phyloP scores from a whole-genome alignment of 345 rosid species.

The Erodium maritimum region DNA sequence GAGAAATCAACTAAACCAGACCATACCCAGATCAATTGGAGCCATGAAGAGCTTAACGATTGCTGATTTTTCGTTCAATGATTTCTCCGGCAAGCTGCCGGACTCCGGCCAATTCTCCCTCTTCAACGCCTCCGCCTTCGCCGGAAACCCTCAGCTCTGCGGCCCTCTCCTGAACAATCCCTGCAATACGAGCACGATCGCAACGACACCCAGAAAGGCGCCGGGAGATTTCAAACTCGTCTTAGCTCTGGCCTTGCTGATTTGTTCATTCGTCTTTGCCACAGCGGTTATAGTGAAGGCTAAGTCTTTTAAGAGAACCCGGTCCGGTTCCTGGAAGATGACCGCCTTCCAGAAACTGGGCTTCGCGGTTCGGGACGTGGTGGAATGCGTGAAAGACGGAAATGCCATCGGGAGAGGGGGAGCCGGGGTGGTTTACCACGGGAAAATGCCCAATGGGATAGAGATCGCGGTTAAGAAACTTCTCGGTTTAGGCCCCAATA shows the following conservation, averaged over 20 bases:
- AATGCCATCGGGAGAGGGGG: conserved; percentile 86
- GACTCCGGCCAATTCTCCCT: conserved; percentile 59
- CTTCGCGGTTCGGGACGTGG: conserved; percentile 52
- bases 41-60: conserved; percentile 66
- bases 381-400: conserved; percentile 86
- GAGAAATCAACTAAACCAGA: conserved; percentile 55
- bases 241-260: conserved; percentile 57
- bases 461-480: conserved; percentile 85
- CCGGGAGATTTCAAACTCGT: conserved; percentile 48
- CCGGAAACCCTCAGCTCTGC: conserved; percentile 79
- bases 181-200: conserved; percentile 34
- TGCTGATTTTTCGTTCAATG: conserved; percentile 82
- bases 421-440: conserved; percentile 80
- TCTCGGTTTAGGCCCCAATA: conserved; percentile 45
- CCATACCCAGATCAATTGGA: conserved; percentile 53
- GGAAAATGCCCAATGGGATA: conserved; percentile 73
- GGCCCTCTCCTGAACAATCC: conserved; percentile 54
- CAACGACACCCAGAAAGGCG: conserved; percentile 19
- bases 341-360: conserved; percentile 75
- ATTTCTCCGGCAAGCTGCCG: conserved; percentile 68
- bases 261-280: conserved; percentile 59
- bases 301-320: conserved; percentile 20
- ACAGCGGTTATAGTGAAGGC: conserved; percentile 56
- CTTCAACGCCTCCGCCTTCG: conserved; percentile 77
- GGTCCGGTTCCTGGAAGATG: conserved; percentile 62